Evolutionary conservation across 345 rosid genomes (phyloP).

Genomic region (Adansonia digitata): DNA sequence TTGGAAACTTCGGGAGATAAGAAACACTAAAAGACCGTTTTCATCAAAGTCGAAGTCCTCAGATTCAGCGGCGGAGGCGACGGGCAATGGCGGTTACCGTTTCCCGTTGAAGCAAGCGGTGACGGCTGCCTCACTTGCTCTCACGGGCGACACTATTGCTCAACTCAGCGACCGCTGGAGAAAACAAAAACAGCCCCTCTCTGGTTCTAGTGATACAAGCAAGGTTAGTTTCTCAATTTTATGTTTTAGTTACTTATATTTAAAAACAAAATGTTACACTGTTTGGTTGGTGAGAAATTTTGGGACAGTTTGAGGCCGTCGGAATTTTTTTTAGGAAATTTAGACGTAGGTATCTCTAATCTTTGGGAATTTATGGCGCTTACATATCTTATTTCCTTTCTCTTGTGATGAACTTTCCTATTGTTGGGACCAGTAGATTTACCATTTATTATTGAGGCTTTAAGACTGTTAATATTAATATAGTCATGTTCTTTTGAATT

Average conservation of each 20-base stretch:
- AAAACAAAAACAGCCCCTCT: slow-evolving; percentile 21
- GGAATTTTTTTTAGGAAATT: background rate
- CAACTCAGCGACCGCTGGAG: slow-evolving; percentile 52
- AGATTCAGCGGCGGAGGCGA: slow-evolving; percentile 34
- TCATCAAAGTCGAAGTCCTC: slow-evolving; percentile 45
- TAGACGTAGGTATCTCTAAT: background rate
- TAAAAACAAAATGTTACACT: background rate
- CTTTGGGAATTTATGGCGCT: background rate
- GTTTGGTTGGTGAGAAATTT: slow-evolving; percentile 12
- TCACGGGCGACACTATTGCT: slow-evolving; percentile 80
- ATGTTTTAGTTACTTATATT: background rate
- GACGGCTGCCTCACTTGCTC: slow-evolving; percentile 70
- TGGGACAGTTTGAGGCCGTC: background rate
- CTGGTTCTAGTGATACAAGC: slow-evolving; percentile 18
- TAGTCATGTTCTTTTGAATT: background rate
- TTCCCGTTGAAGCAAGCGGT: slow-evolving; percentile 86
- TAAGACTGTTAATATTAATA: background rate
- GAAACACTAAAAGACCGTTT: slow-evolving; percentile 24
- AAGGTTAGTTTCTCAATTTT: slow-evolving; percentile 22
- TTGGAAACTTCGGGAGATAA: slow-evolving; percentile 30
- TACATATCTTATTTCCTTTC: background rate
- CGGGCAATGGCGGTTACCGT: slow-evolving; percentile 34
- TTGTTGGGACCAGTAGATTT: background rate
- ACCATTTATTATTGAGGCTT: background rate
- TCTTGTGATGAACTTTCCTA: background rate